Evolutionary conservation across 2,329 filamentous ascomycete species (phyloP).

Genomic region (Calonectria hongkongensis): DNA sequence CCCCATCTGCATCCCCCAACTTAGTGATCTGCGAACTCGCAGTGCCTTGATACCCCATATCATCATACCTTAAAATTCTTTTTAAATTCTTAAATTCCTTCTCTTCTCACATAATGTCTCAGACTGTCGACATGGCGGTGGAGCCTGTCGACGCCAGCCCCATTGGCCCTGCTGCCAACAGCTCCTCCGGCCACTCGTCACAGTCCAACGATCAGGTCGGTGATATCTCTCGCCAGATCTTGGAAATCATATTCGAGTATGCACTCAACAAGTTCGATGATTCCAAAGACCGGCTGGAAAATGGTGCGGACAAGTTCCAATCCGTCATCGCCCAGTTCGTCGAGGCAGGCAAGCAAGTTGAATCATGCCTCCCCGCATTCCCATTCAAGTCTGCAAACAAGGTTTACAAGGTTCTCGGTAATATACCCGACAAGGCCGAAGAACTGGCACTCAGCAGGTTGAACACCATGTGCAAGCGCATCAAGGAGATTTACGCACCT

Average conservation of each 20-base stretch:
- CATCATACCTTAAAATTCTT: not conserved
- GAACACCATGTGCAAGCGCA: conserved; percentile 54
- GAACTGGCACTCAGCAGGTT: conserved; percentile 54
- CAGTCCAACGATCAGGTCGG: conserved; percentile 32
- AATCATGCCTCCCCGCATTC: conserved; percentile 56
- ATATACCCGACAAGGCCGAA: conserved; percentile 57
- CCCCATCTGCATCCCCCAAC: not conserved
- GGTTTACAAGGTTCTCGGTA: conserved; percentile 57
- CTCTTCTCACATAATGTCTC: not conserved
- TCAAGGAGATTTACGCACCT: conserved; percentile 54
- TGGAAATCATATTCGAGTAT: conserved; percentile 54
- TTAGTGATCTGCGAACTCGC: not conserved
- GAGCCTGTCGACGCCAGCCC: not conserved
- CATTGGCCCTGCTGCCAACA: not conserved
- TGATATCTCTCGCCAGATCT: conserved; percentile 40
- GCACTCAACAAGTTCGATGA: conserved; percentile 55
- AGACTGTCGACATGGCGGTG: conserved; percentile 5
- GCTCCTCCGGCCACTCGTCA: not conserved
- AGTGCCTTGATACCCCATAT: conserved; percentile 1
- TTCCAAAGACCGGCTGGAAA: conserved; percentile 40
- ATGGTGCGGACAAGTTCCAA: conserved; percentile 50
- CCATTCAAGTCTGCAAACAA: conserved; percentile 61
- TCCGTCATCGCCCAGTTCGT: conserved; percentile 51
- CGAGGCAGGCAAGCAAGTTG: conserved; percentile 40
- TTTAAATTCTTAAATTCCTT: not conserved